phyloP scores from a whole-genome alignment of 805 yeast species.

The Spathaspora boniae region DNA sequence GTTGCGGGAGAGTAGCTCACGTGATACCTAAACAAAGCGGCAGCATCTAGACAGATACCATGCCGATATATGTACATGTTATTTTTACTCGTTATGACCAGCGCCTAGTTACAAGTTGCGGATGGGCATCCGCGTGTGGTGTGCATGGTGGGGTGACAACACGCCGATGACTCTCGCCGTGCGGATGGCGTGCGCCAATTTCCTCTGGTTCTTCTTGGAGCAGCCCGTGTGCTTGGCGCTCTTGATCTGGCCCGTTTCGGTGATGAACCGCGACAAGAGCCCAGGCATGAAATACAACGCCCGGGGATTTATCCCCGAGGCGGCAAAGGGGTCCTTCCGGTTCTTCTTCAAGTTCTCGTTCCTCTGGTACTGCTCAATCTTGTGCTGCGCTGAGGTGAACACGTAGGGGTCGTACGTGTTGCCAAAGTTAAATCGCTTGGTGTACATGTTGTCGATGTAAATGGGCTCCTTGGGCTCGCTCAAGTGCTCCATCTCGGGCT shows the following conservation, averaged over 20 bases:
- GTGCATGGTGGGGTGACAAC: conserved; percentile 70
- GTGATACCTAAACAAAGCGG: too few species aligned
- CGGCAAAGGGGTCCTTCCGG: conserved; percentile 37
- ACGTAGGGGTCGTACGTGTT: conserved; percentile 78
- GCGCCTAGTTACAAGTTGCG: conserved; percentile 26
- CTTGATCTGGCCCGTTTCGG: conserved; percentile 71
- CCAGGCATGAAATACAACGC: conserved; percentile 72
- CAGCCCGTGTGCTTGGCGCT: conserved; percentile 73
- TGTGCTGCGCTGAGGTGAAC: conserved; percentile 58
- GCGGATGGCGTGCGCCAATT: conserved; percentile 71
- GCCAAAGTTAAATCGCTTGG: conserved; percentile 46
- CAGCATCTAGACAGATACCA: too few species aligned
- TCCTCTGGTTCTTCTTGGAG: conserved; percentile 61
- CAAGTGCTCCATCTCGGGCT: too few species aligned
- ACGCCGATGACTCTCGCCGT: conserved; percentile 80
- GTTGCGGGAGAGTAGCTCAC: too few species aligned
- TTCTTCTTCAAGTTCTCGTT: conserved; percentile 16
- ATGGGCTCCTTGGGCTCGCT: too few species aligned
- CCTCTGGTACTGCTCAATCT: conserved; percentile 43
- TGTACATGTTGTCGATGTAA: too few species aligned
- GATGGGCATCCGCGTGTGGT: conserved; percentile 43
- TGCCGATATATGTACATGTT: background rate
- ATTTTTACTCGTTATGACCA: too few species aligned
- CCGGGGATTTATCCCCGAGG: conserved; percentile 59
- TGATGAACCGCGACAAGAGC: conserved; percentile 59